Percentiles rank a stretch among this genome's conserved stretches.
Evolutionary conservation across 495 filamentous ascomycete species (phyloP).

Genomic region (Venustampulla echinocandica): DNA sequence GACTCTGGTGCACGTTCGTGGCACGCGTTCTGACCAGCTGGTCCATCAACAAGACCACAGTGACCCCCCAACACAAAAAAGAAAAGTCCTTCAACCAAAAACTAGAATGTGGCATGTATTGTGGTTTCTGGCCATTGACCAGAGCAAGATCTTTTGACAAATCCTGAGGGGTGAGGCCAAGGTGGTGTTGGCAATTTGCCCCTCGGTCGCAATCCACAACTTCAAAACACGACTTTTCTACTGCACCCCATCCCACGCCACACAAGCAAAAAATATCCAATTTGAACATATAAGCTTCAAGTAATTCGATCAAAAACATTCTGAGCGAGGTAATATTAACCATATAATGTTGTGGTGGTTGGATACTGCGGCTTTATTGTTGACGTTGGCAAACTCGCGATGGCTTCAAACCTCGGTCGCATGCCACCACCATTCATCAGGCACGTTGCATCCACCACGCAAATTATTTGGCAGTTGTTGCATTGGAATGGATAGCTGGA

Average conservation of each 20-base stretch:
- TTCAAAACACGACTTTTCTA: neutral
- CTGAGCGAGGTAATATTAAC: neutral
- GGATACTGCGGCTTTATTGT: conserved; percentile 5
- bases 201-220: neutral
- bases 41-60: neutral
- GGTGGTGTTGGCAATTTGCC: neutral
- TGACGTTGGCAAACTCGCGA: conserved; percentile 14
- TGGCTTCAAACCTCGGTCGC: conserved; percentile 17
- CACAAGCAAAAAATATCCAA: neutral
- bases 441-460: too few relatives aligned
- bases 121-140: neutral
- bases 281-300: neutral
- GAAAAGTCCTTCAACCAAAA: neutral
- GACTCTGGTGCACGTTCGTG: neutral
- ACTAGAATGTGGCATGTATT: neutral
- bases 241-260: neutral
- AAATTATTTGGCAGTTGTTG: conserved; percentile 1
- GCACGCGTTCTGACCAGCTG: neutral
- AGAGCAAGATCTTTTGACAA: neutral
- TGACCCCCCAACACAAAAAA: neutral
- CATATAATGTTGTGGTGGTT: conserved; percentile 11
- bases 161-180: neutral
- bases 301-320: neutral
- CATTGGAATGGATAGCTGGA: neutral
- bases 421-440: too few relatives aligned